Evolutionary conservation across 1,284 basidiomycete genomes (phyloP), one percentile per base, ranked within the genome.

Genomic region (Athelia sp.): DNA sequence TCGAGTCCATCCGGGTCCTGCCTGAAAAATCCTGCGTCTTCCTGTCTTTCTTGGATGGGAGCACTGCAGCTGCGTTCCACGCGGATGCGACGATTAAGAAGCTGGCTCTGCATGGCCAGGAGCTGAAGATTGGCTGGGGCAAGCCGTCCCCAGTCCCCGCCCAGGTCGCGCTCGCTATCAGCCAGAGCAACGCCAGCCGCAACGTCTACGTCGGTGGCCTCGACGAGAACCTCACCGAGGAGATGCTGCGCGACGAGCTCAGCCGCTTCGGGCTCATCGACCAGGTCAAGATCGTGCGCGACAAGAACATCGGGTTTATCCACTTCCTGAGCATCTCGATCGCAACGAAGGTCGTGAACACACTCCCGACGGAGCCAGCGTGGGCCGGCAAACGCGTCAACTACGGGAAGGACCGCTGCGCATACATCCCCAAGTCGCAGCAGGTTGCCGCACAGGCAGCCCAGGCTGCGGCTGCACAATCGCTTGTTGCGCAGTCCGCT

Each of bases 11-110:
- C 62, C 90, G 93, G 47, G 87, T 99, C 34, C 80, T 98, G n/a
- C 93, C 94, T 36, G 96, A 98, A 68, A 98, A 98, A 70, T 93
- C 88, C 13, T 98, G 96, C 65, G 95, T 97, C 49, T 99, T 99
- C 78, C 83, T 99, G 56, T 98, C 94, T 13, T 98, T 97, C 82
- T 79, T 98, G 45, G 93, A 98, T 54, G 87, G 87, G 22, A 77
- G 83, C 19, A 96, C 90, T 1, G 93, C 94, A 9, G 90, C 91
- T 0, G 92, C 92, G 0, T 98, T 98, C 79, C 90, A 95, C 62
- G 93, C 93, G 43, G 94, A 97, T 60, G 93, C 94, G 0, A 85
- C 88, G 31, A 87, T 97, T 67, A 93, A 96, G 73, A 96, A 95
- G 67, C 72, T 97, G 51, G 74, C 88, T 8, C 75, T 98, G 4